These are phyloP conservation scores for Gentiana macrophylla DNA, from an alignment of 257 asterid genomes.

Conservation along the genomic window DNA sequence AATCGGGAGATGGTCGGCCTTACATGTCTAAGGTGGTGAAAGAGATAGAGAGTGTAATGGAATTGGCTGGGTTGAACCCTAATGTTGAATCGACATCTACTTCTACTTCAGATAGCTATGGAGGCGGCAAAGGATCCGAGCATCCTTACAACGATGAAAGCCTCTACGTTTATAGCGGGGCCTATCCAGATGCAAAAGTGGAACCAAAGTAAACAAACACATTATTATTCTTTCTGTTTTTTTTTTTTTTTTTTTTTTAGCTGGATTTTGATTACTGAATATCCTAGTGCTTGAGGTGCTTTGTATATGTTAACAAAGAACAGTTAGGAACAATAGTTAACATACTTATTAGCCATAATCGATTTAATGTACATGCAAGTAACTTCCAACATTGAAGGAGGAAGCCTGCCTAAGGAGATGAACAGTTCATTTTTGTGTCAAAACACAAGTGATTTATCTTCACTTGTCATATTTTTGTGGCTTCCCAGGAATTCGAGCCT, in stretches of 20 bases:
- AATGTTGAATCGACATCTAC: slow-evolving; percentile 65
- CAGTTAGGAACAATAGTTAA: no score
- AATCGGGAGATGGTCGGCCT: slow-evolving; percentile 46
- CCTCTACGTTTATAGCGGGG: slow-evolving; percentile 51
- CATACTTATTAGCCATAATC: no score
- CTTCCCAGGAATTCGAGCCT: no score
- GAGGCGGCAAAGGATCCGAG: slow-evolving; percentile 27
- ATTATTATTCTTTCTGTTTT: neutral
- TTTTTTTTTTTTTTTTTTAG: no score
- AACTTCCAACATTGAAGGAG: no score
- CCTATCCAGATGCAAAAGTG: slow-evolving; percentile 26
- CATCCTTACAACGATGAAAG: slow-evolving; percentile 76
- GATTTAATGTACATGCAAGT: no score
- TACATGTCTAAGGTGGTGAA: slow-evolving; percentile 76
- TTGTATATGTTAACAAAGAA: no score
- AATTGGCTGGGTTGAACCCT: slow-evolving; percentile 65
- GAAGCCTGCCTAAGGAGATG: no score
- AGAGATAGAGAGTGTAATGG: slow-evolving; percentile 73
- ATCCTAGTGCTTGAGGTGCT: no score
- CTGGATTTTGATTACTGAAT: neutral
- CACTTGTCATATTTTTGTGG: no score
- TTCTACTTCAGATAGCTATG: slow-evolving; percentile 60
- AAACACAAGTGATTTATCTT: no score
- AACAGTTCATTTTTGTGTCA: no score
- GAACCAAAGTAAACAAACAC: slow-evolving; percentile 37